Base-by-base conservation (phyloP, 2,329 filamentous ascomycete species). In the Fusarium foetens region DNA sequence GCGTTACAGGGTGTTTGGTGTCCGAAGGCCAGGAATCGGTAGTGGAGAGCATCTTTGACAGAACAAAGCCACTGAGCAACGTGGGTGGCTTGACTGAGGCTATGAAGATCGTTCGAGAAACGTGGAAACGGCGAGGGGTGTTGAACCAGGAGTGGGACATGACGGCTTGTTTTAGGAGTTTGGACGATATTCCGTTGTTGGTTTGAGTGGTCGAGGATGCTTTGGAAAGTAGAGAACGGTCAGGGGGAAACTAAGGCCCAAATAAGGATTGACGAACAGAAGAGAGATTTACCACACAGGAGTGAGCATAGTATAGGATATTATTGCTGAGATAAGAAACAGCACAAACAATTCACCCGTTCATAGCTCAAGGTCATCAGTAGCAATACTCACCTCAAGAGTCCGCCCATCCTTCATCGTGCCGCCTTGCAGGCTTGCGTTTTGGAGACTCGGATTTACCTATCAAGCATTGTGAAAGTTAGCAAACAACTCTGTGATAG, bases 151-250 rank as follows among this genome's bases (percentile, higher is more conserved):
- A 72, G 2, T 72, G 65, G 70, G 58, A 70, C 11, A 41, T 64
- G n/a, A 46, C 54, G 19, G 29, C 57, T 41, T 70, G 60, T 80
- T 93, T 85, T 29, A 13, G n/a, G 21, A 31, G 49, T 12, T 25
- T 49, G 29, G 62, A 43, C 6, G 35, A 42, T 31, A 43, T 60
- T 6, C 46, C 58, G 8, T 11, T 67, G 27, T 41, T 61, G 14
- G 19, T 62, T 25, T 58, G 21, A 58, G 8, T 4, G 2, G 2
- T 21, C 25, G 13, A n/a, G 5, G 17, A 17, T 53, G 6, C 13
- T 12, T 25, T 9, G 11, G 12, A 51, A 2, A 7, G n/a, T 33
- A 17, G 11, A 51, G n/a, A 9, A 10, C 1, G 8, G 16, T 3
- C 13, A 17, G 4, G 27, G 9, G 10, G 12, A 8, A 39, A 14